Evolutionary conservation across 768 basidiomycete species (phyloP), one percentile per base, ranked within the genome.

Genomic region (Xanthoconium stramineum): DNA sequence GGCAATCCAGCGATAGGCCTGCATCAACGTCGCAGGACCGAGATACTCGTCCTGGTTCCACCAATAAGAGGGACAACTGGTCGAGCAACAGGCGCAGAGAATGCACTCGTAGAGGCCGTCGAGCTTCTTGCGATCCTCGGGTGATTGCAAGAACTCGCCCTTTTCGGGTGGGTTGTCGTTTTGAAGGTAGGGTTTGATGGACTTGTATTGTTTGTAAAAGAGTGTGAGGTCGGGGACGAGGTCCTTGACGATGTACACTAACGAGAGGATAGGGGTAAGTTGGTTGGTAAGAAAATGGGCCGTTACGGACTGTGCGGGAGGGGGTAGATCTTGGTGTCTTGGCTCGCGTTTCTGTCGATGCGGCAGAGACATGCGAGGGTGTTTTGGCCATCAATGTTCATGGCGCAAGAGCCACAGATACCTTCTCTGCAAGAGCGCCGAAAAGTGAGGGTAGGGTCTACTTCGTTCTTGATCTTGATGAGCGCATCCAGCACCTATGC

Each of bases 131-230:
- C 96, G 85, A 69, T 99, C 94, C 65, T 92, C 95, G 28, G 75
- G 83, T 12, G 91, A 89, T 75, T 98, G 97, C 52, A 96, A 77
- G 80, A 85, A 88, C 75, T 99, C 96, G 57, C 85, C 84, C 58
- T 85, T 75, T 61, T 80, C 90, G 3, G 94, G 94, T 0, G 88
- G 88, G 72, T 90, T 92, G 72, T 94, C 89, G 74, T 94, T 94
- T 79, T 96, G 88, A 37, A 98, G 82, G 80, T 86, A 98, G 6
- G 96, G 96, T 72, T 99, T 87, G 73, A 99, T 96, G 17, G 94
- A 95, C 77, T 98, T 98, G 89, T 99, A 98, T 72, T 99, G 97
- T 74, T 98, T 98, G 86, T 94, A 95, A 83, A 95, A 95, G 61
- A 84, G 84, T 11, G 89, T 91, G 63, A 91, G 78, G 77, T 92